A percentile compares a stretch with the other conserved stretches of the same genome.
These are phyloP conservation scores for Ustilaginoidea virens DNA, from an alignment of 2,329 filamentous ascomycete species.

Conservation along the genomic window DNA sequence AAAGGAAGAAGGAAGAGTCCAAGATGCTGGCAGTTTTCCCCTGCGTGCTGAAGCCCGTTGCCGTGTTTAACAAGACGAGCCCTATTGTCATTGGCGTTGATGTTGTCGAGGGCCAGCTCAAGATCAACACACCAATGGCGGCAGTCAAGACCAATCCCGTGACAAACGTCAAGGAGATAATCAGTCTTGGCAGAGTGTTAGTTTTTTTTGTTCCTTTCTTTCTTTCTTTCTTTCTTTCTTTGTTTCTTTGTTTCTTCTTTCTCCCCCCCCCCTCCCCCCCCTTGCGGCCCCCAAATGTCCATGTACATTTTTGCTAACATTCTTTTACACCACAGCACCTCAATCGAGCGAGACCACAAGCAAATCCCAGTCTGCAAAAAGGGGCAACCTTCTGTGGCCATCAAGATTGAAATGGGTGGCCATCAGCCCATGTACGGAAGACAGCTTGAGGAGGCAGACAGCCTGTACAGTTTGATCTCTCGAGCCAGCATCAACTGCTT, in stretches of 20 bases:
- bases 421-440: slow-evolving; percentile 91
- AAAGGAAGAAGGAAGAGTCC: slow-evolving; percentile 90
- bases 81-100: slow-evolving; percentile 94
- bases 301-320: neutral
- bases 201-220: slow-evolving; percentile 26
- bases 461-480: slow-evolving; percentile 75
- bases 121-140: slow-evolving; percentile 77
- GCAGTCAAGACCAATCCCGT: slow-evolving; percentile 68
- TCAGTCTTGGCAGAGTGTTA: slow-evolving; percentile 85
- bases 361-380: slow-evolving; percentile 84
- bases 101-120: slow-evolving; percentile 77
- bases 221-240: slow-evolving; percentile 1
- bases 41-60: slow-evolving; percentile 76
- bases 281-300: too few species aligned
- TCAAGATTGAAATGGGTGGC: slow-evolving; percentile 90
- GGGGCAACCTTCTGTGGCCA: slow-evolving; percentile 88
- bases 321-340: slow-evolving; percentile 43
- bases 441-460: slow-evolving; percentile 84
- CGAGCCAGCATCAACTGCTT: slow-evolving; percentile 82
- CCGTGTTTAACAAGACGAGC: slow-evolving; percentile 95
- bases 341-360: slow-evolving; percentile 97
- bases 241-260: neutral
- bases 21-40: slow-evolving; percentile 96
- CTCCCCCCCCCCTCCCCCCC: too few species aligned
- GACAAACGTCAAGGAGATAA: slow-evolving; percentile 69